Conservation (phyloP, 2,329 filamentous ascomycete species). For the Cladosporium sp. region DNA sequence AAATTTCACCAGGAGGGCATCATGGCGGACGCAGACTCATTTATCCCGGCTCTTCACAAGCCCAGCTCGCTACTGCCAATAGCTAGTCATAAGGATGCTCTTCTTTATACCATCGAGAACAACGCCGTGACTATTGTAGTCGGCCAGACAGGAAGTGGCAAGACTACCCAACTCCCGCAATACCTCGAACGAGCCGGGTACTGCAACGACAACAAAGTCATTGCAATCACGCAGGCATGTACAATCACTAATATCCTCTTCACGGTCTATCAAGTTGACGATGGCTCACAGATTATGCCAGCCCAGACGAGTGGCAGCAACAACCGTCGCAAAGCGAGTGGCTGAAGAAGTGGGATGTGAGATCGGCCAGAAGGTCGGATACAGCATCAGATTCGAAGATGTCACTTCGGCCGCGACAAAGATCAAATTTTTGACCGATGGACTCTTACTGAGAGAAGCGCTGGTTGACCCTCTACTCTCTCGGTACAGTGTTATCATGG, state of each 20-base stretch:
- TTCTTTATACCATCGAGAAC: constrained; percentile 85
- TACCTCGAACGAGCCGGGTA: constrained; percentile 86
- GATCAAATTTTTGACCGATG: constrained; percentile 96
- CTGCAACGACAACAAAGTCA: constrained; percentile 77
- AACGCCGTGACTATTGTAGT: constrained; percentile 84
- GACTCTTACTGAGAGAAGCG: constrained; percentile 85
- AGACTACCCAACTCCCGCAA: constrained; percentile 94
- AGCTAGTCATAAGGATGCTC: constrained; percentile 72
- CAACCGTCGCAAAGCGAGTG: constrained; percentile 82
- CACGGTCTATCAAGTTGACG: constrained; percentile 28
- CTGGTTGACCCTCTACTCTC: constrained; percentile 88
- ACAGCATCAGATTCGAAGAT: constrained; percentile 91
- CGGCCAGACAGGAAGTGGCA: constrained; percentile 91
- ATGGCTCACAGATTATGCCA: constrained; percentile 45
- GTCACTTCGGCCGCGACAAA: constrained; percentile 79
- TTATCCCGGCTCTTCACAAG: constrained; percentile 83
- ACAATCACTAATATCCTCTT: constrained; percentile 23
- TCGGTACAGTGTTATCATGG: constrained; percentile 93
- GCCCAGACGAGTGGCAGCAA: constrained; percentile 88
- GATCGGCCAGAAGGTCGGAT: constrained; percentile 81
- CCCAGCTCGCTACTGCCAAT: constrained; percentile 83
- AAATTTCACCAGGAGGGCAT: not conserved
- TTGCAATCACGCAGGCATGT: constrained; percentile 86
- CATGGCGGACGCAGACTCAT: constrained; percentile 43
- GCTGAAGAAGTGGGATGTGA: constrained; percentile 86